phyloP scores from a whole-genome alignment of 148 eudicot genomes.

The Pouteria glomerata region DNA sequence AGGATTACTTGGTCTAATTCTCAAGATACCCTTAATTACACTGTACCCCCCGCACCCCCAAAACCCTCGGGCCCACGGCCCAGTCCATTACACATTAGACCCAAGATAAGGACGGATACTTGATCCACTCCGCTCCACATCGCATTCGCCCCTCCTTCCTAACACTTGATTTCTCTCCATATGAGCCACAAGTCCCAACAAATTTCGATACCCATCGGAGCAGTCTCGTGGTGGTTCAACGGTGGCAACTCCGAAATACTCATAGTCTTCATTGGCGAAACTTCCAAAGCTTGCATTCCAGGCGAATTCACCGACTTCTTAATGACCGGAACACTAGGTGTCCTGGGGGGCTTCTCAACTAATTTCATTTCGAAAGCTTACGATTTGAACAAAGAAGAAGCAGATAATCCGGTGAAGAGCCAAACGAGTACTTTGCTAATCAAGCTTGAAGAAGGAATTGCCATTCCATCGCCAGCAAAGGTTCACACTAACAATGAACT shows the following conservation, averaged over 20 bases:
- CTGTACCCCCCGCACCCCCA: too few relatives aligned
- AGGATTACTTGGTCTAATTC: too few relatives aligned
- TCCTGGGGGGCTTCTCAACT: slow-evolving; percentile 25
- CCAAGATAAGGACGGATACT: too few relatives aligned
- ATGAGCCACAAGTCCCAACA: too few relatives aligned
- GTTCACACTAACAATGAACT: neutral
- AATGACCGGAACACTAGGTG: slow-evolving; percentile 29
- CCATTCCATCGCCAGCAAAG: too few relatives aligned
- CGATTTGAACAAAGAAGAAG: slow-evolving; percentile 18
- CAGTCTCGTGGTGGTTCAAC: slow-evolving; percentile 57
- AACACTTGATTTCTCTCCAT: too few relatives aligned
- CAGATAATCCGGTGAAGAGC: slow-evolving; percentile 11
- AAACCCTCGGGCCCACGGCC: too few relatives aligned
- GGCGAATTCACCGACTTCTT: slow-evolving; percentile 32
- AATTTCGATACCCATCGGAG: slow-evolving; percentile 24
- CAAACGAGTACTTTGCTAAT: slow-evolving; percentile 21
- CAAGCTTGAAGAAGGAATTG: slow-evolving; percentile 13
- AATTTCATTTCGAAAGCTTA: slow-evolving; percentile 24
- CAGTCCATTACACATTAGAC: too few relatives aligned
- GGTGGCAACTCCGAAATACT: slow-evolving; percentile 22
- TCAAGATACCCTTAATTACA: too few relatives aligned
- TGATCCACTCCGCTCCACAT: too few relatives aligned
- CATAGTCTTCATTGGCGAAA: slow-evolving; percentile 40
- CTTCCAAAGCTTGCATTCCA: slow-evolving; percentile 8
- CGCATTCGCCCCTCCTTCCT: too few relatives aligned